Evolutionary conservation across 768 basidiomycete species (phyloP).

Genomic region (Suillus bovinus): DNA sequence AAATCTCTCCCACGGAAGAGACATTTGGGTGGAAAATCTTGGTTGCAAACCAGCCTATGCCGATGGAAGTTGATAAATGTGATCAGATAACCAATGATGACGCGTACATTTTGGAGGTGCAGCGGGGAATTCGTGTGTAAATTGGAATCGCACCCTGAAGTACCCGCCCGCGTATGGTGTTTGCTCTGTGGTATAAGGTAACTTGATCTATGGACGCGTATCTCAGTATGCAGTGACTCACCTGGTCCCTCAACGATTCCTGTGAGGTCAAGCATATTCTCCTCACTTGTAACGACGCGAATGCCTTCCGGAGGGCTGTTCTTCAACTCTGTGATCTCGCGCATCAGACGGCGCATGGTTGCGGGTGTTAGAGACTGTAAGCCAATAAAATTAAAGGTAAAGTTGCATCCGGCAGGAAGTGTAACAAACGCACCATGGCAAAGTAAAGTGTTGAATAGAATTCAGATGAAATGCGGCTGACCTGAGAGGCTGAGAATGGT

Average conservation of each 20-base stretch:
- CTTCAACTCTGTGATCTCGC: constrained; percentile 80
- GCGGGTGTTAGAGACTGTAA: constrained; percentile 46
- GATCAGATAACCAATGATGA: not conserved
- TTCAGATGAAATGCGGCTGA: constrained; percentile 1
- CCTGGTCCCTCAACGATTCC: constrained; percentile 92
- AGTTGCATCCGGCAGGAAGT: not conserved
- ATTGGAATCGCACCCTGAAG: constrained; percentile 78
- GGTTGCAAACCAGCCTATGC: constrained; percentile 81
- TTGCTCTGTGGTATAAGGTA: constrained; percentile 42
- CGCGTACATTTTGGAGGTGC: constrained; percentile 88
- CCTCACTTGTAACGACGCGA: constrained; percentile 80
- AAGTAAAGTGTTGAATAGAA: constrained; percentile 6
- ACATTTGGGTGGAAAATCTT: constrained; percentile 99
- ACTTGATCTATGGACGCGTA: constrained; percentile 10
- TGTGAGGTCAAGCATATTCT: constrained; percentile 84
- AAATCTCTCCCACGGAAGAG: constrained; percentile 86
- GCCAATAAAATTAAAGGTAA: not conserved
- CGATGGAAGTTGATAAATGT: constrained; percentile 2
- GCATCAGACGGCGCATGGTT: constrained; percentile 83
- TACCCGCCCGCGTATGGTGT: constrained; percentile 76
- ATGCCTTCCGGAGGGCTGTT: constrained; percentile 91
- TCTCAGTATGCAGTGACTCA: constrained; percentile 36
- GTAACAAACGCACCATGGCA: constrained; percentile 22
- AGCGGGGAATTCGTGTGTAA: constrained; percentile 92
- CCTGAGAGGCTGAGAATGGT: constrained; percentile 5